These are phyloP conservation scores for Yarrowia phangngaensis DNA, from an alignment of 805 yeast genomes.

Conservation along the genomic window DNA sequence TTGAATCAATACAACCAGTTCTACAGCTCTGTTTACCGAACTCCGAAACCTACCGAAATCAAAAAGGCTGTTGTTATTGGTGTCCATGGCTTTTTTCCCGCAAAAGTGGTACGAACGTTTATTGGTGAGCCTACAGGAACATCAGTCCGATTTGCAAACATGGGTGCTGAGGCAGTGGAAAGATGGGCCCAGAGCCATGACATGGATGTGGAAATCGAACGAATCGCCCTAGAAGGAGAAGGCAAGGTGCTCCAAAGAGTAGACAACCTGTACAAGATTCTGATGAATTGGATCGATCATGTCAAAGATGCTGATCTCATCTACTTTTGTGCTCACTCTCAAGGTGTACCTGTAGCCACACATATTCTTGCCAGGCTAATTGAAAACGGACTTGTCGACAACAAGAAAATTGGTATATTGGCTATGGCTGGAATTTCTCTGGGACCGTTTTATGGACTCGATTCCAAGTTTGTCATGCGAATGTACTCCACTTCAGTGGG, in stretches of 20 bases:
- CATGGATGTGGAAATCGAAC: conserved; percentile 58
- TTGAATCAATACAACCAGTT: conserved; percentile 27
- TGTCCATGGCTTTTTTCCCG: conserved; percentile 95
- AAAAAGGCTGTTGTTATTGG: conserved; percentile 78
- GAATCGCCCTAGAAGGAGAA: conserved; percentile 89
- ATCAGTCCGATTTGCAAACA: conserved; percentile 81
- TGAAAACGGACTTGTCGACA: conserved; percentile 49
- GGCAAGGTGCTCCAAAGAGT: conserved; percentile 88
- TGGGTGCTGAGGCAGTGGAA: conserved; percentile 74
- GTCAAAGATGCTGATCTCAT: conserved; percentile 68
- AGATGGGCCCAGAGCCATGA: conserved; percentile 55
- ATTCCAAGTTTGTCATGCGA: conserved; percentile 73
- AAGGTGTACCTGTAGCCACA: conserved; percentile 89
- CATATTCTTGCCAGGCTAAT: conserved; percentile 71
- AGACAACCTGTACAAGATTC: conserved; percentile 66
- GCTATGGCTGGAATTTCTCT: conserved; percentile 96
- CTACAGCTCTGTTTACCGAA: conserved; percentile 36
- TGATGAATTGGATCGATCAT: conserved; percentile 62
- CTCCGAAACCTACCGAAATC: conserved; percentile 34
- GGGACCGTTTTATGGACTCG: conserved; percentile 91
- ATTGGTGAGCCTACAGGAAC: conserved; percentile 98
- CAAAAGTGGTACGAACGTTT: conserved; percentile 73
- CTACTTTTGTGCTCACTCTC: conserved; percentile 92
- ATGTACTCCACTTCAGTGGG: conserved; percentile 84
- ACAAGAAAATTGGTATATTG: conserved; percentile 59